Conservation (phyloP, 306 rosid genomes). For the Acmispon strigosus region DNA sequence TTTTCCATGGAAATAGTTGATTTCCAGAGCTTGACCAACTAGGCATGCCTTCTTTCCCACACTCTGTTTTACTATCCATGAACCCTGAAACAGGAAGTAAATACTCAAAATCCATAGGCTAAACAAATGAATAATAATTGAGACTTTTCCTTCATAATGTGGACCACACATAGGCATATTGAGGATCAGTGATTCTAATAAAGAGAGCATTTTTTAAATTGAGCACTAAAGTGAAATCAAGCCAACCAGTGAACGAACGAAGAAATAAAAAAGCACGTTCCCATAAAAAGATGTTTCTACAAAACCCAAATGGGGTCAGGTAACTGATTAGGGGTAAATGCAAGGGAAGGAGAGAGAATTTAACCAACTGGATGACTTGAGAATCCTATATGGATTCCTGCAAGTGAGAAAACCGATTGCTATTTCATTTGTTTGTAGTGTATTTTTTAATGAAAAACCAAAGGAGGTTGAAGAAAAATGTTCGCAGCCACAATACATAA, state of each 20-base stretch:
- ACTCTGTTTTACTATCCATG: constrained; percentile 98
- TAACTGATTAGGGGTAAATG: neutral
- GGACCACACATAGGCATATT: neutral
- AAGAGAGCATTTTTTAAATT: neutral
- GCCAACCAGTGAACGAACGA: constrained; percentile 1
- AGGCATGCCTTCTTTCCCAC: constrained; percentile 97
- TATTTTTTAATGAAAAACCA: neutral
- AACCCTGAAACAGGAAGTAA: constrained; percentile 56
- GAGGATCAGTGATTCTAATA: neutral
- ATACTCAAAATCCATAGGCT: neutral
- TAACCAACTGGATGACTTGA: neutral
- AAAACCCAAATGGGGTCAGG: constrained; percentile 1
- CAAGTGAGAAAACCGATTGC: neutral
- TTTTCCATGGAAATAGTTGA: constrained; percentile 66
- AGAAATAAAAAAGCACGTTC: neutral
- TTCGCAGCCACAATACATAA: neutral
- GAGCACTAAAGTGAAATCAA: neutral
- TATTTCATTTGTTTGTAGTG: neutral
- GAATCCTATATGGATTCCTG: neutral
- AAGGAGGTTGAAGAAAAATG: neutral
- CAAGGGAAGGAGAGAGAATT: constrained; percentile 9
- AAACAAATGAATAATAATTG: neutral
- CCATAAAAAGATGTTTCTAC: neutral
- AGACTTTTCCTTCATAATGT: neutral
- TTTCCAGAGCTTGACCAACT: constrained; percentile 79